phyloP scores from a whole-genome alignment of 106 monocot genomes.

The Allium cepa region DNA sequence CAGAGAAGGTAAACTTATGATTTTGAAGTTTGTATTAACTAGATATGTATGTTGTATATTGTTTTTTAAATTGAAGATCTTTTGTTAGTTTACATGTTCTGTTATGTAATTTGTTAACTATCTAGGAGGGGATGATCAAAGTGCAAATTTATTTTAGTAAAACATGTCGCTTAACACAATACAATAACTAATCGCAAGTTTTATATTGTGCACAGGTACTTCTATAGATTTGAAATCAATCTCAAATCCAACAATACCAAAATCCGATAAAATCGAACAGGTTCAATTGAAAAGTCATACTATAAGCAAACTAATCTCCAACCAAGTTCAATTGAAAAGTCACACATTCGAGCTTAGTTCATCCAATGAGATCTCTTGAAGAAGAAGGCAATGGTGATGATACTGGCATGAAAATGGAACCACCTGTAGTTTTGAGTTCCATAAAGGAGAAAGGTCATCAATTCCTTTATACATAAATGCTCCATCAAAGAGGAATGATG shows the following conservation, averaged over 20 bases:
- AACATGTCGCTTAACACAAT: too few relatives aligned
- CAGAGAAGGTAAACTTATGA: slow-evolving; percentile 19
- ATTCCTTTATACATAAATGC: slow-evolving; percentile 43
- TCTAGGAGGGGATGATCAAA: too few relatives aligned
- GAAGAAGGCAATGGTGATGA: slow-evolving; percentile 36
- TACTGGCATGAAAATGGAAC: slow-evolving; percentile 42
- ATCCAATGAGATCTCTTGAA: slow-evolving; percentile 29
- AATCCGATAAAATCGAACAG: slow-evolving; percentile 7
- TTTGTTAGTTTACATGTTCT: too few relatives aligned
- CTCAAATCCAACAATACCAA: neutral
- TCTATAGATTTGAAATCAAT: neutral
- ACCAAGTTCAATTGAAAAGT: slow-evolving; percentile 10
- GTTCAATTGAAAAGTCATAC: slow-evolving; percentile 3
- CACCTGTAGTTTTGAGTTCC: slow-evolving; percentile 66
- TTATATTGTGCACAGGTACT: too few relatives aligned
- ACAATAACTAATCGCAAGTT: too few relatives aligned
- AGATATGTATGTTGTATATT: too few relatives aligned
- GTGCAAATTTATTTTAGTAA: too few relatives aligned
- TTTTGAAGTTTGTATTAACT: too few relatives aligned
- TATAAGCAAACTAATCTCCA: slow-evolving; percentile 3
- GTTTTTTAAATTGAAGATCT: too few relatives aligned
- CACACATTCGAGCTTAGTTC: slow-evolving; percentile 26
- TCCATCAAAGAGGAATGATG: slow-evolving; percentile 97
- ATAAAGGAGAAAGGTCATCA: slow-evolving; percentile 26
- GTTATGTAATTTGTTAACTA: too few relatives aligned